Conservation (phyloP, 208 protist genomes). For the Trypanosoma avium region DNA sequence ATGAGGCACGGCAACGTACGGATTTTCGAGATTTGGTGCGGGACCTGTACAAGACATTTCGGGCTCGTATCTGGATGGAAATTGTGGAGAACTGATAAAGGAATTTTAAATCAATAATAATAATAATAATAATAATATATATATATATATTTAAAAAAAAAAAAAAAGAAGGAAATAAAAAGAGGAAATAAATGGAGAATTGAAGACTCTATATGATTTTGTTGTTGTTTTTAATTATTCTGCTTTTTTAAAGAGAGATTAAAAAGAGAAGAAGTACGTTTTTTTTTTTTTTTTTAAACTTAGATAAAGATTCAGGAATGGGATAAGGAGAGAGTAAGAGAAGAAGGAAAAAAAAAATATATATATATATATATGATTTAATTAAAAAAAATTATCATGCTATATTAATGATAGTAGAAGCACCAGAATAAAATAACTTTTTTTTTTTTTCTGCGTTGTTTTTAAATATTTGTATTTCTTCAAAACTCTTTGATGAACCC, state of each 20-base stretch:
- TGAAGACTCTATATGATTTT: background rate
- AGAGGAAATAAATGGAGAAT: background rate
- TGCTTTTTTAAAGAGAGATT: background rate
- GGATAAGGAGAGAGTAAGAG: background rate
- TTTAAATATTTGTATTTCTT: too few species aligned
- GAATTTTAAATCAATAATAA: background rate
- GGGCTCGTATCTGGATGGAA: conserved; percentile 92
- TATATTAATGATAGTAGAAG: too few species aligned
- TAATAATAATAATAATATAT: background rate
- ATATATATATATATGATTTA: too few species aligned
- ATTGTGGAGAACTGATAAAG: conserved; percentile 61
- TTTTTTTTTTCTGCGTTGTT: too few species aligned
- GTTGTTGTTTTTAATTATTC: conserved; percentile 14
- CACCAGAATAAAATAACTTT: too few species aligned
- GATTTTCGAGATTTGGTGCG: conserved; percentile 89
- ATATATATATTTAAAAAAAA: background rate
- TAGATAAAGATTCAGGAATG: background rate
- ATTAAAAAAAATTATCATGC: too few species aligned
- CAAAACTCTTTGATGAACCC: too few species aligned
- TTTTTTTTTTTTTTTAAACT: background rate
- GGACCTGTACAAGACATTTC: conserved; percentile 88
- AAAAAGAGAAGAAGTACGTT: background rate
- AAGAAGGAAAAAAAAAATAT: too few species aligned
- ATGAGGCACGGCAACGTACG: conserved; percentile 84
- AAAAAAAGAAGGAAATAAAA: conserved; percentile 10